Base-by-base conservation (phyloP, 768 basidiomycete species). In the Boletus vermiculosoides region DNA sequence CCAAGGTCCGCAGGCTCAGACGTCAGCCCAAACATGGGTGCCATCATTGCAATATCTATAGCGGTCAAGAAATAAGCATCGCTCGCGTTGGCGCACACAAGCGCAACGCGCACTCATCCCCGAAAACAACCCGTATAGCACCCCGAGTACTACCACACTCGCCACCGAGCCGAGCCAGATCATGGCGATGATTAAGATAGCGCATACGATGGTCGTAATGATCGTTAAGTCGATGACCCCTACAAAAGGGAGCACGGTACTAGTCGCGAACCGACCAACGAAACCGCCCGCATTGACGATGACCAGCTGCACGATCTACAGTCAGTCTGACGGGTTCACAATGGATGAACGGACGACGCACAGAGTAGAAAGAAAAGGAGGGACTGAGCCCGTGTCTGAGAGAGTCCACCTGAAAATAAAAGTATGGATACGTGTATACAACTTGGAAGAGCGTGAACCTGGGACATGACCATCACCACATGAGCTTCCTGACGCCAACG, bases 391-490 rank as follows among this genome's bases (percentile, higher is more conserved):
- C 80, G 46, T 81, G 81, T 54, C 72, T 73, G 15, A 83, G 74
- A 3, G 84, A 75, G 46, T 82, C 78, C 7, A 85, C 63, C 60
- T 87, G 85, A 20, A 87, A 70, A 66, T 83, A 86, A 66, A 82
- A 85, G 44, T 80, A 73, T 0, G 84, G 82, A 49, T 79, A 82
- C 55, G 76, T 78, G 31, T 77, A 66, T 0, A 78, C 79, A 1
- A 71, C 58, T n/a, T 78, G 70, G 31, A 75, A 74, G 25, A 67
- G 45, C 18, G 45, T 57, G 20, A 60, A 65, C 36, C 70, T 71
- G 45, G n/a, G 20, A 4, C n/a, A 22, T 16, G 31, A 45, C 36
- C 12, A 31, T 34, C 7, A 6, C 45, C 13, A 6, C n/a, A 46
- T 54, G 10, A 20, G 42, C 6, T 25, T 41, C 22, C 44, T 28